These are phyloP conservation scores for Medicago arabica DNA, from an alignment of 306 rosid genomes.

Conservation along the genomic window DNA sequence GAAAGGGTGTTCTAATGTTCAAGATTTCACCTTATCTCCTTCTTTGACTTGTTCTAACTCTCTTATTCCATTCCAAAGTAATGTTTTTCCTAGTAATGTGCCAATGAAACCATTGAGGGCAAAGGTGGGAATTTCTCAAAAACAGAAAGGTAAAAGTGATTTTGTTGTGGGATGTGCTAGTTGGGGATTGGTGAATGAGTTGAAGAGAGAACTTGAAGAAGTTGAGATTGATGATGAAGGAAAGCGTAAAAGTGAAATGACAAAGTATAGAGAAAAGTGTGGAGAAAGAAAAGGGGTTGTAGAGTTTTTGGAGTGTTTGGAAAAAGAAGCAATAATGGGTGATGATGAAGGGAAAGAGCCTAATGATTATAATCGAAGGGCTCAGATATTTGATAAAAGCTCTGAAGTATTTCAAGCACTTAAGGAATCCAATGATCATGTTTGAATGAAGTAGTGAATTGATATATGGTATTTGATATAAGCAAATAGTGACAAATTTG, in stretches of 20 bases:
- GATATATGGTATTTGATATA: background rate
- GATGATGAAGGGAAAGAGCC: slow-evolving; percentile 80
- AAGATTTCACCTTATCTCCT: slow-evolving; percentile 4
- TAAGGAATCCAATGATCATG: slow-evolving; percentile 37
- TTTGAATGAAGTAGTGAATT: background rate
- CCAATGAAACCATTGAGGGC: background rate
- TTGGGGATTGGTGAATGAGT: slow-evolving; percentile 42
- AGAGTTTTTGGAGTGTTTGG: slow-evolving; percentile 79
- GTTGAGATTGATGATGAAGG: slow-evolving; percentile 56
- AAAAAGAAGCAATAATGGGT: slow-evolving; percentile 86
- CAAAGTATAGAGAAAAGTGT: slow-evolving; percentile 54
- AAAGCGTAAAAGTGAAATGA: slow-evolving; percentile 36
- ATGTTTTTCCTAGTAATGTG: background rate
- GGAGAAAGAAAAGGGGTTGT: slow-evolving; percentile 56
- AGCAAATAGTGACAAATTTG: background rate
- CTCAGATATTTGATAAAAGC: slow-evolving; percentile 70
- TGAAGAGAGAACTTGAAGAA: slow-evolving; percentile 58
- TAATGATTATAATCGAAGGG: slow-evolving; percentile 75
- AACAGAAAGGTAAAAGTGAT: slow-evolving; percentile 10
- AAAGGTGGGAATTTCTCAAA: background rate
- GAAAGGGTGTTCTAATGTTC: slow-evolving; percentile 33
- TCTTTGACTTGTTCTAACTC: background rate
- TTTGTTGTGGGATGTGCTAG: slow-evolving; percentile 31
- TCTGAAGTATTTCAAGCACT: slow-evolving; percentile 79
- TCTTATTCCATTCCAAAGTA: background rate